phyloP scores from a whole-genome alignment of 2,329 filamentous ascomycete genomes.

The Neofusicoccum ribis region DNA sequence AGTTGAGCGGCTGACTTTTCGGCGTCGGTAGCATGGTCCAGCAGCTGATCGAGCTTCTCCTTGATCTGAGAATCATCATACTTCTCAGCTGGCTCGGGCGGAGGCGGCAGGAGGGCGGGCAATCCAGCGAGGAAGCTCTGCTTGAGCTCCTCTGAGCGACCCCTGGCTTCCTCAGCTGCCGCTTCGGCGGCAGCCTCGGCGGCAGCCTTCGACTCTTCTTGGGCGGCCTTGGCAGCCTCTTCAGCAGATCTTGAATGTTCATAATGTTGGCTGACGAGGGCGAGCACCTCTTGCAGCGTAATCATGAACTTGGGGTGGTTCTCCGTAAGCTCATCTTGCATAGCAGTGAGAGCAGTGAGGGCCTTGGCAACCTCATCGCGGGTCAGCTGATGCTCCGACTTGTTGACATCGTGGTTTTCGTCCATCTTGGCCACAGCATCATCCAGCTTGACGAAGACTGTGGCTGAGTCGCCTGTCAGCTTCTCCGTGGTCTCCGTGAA shows the following conservation, averaged over 20 bases:
- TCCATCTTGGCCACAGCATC: constrained; percentile 75
- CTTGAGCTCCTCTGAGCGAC: constrained; percentile 44
- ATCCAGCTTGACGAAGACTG: constrained; percentile 79
- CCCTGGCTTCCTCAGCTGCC: constrained; percentile 46
- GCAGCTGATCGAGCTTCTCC: constrained; percentile 55
- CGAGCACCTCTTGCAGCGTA: constrained; percentile 80
- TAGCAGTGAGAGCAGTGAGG: constrained; percentile 68
- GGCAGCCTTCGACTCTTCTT: constrained; percentile 32
- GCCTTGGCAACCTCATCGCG: constrained; percentile 78
- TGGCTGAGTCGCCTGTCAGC: constrained; percentile 83
- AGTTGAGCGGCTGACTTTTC: constrained; percentile 73
- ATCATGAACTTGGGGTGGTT: constrained; percentile 87
- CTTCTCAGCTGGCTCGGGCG: constrained; percentile 40
- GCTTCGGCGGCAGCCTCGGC: constrained; percentile 44
- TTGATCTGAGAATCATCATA: constrained; percentile 61
- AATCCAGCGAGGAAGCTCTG: constrained; percentile 42
- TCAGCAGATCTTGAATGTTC: constrained; percentile 72
- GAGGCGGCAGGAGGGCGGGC: constrained; percentile 47
- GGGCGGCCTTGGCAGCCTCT: constrained; percentile 36
- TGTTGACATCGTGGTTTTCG: constrained; percentile 70
- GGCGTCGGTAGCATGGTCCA: constrained; percentile 65
- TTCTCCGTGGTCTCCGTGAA: constrained; percentile 83
- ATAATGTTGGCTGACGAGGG: constrained; percentile 81
- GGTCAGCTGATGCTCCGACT: constrained; percentile 78
- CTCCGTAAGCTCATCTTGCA: constrained; percentile 78